These are phyloP conservation scores for Thermomucor indicae-seudaticae DNA, from an alignment of 371 early-diverging fungal species.

Conservation along the genomic window DNA sequence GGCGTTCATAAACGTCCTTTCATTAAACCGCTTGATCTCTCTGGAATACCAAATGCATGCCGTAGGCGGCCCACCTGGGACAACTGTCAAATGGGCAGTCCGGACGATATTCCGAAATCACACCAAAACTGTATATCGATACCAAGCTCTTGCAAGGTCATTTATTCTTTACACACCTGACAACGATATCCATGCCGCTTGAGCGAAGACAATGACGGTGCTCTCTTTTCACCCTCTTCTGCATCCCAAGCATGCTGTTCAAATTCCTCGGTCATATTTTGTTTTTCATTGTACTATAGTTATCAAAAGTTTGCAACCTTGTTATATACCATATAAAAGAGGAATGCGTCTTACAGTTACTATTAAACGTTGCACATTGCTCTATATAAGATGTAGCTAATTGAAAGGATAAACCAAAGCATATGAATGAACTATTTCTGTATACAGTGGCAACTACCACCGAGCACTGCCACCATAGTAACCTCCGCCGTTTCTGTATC, in stretches of 20 bases:
- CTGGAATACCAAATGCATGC: constrained; percentile 1
- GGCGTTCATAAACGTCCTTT: background rate
- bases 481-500: constrained; percentile 19
- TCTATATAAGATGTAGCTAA: background rate
- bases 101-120: background rate
- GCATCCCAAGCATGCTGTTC: background rate
- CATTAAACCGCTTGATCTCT: background rate
- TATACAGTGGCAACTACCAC: background rate
- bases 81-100: background rate
- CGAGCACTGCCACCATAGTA: constrained; percentile 34
- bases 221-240: background rate
- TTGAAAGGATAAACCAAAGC: background rate
- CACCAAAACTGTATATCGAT: background rate
- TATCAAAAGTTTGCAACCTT: background rate
- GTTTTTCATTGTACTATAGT: background rate
- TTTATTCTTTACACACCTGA: background rate
- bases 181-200: too few relatives aligned
- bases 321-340: background rate
- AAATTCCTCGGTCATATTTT: background rate
- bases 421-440: background rate
- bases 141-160: background rate
- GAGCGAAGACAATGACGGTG: background rate
- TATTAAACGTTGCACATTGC: background rate
- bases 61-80: background rate
- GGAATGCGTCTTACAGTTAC: background rate